phyloP scores from a whole-genome alignment of 192 early-diverging fungal genomes.

The Diversispora epigaea region DNA sequence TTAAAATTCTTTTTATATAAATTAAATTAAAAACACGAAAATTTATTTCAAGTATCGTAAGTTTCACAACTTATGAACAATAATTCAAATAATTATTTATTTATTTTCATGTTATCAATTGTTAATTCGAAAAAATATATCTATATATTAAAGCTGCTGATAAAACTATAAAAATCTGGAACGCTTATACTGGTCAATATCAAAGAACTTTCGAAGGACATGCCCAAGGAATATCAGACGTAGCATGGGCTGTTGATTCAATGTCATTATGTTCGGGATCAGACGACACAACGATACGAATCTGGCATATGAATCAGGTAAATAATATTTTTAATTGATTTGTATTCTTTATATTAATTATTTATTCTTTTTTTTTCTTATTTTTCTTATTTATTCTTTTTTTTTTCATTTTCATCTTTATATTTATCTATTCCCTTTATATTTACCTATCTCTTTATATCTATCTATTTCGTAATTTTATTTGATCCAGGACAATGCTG shows the following conservation, averaged over 20 bases:
- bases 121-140: not conserved
- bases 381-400: no score
- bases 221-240: slow-evolving; percentile 88
- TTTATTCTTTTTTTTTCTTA: no score
- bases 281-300: slow-evolving; percentile 93
- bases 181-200: slow-evolving; percentile 81
- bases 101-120: slow-evolving; percentile 8
- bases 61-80: not conserved
- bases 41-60: not conserved
- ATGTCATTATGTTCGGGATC: slow-evolving; percentile 82
- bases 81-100: not conserved
- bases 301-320: slow-evolving; percentile 86
- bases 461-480: slow-evolving; percentile 24
- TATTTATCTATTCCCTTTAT: not conserved
- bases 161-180: slow-evolving; percentile 93
- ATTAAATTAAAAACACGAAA: not conserved
- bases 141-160: slow-evolving; percentile 71
- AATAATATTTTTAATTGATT: slow-evolving; percentile 11
- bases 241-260: slow-evolving; percentile 95
- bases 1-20: slow-evolving; percentile 3
- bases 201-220: slow-evolving; percentile 89
- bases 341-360: no score
- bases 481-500: not conserved
- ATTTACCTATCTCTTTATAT: slow-evolving; percentile 18
- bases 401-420: no score